Evolutionary conservation across 1,284 basidiomycete species (phyloP).

Genomic region (Tremellales sp.): DNA sequence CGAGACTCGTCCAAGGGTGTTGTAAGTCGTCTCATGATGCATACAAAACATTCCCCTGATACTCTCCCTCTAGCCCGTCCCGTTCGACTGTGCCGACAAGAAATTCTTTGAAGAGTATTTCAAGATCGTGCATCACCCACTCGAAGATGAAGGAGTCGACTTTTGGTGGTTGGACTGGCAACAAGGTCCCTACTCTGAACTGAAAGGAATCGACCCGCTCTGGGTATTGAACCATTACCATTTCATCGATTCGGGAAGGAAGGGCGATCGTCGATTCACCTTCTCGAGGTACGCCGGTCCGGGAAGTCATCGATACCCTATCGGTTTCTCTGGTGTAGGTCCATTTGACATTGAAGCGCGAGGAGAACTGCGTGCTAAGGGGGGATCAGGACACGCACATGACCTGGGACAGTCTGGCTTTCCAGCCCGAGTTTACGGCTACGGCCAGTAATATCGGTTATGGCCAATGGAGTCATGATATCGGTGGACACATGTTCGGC

Average conservation of each 20-base stretch:
- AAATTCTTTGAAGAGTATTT: slow-evolving; percentile 22
- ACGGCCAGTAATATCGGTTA: slow-evolving; percentile 21
- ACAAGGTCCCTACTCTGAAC: slow-evolving; percentile 14
- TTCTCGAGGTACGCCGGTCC: slow-evolving; percentile 25
- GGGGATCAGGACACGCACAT: slow-evolving; percentile 20
- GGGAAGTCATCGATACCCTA: slow-evolving; percentile 24
- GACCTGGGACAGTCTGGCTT: slow-evolving; percentile 21
- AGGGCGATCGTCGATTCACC: slow-evolving; percentile 12
- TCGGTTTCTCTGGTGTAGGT: slow-evolving; percentile 25
- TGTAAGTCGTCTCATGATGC: neutral
- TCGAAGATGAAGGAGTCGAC: slow-evolving; percentile 27
- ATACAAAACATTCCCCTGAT: neutral
- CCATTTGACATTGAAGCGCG: too few relatives aligned
- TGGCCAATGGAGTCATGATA: slow-evolving; percentile 26
- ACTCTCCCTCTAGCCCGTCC: slow-evolving; percentile 9
- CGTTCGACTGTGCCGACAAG: slow-evolving; percentile 18
- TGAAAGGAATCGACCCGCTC: slow-evolving; percentile 21
- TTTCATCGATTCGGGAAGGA: slow-evolving; percentile 17
- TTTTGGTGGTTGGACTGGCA: slow-evolving; percentile 34
- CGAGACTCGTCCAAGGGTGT: slow-evolving; percentile 10
- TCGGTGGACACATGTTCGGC: slow-evolving; percentile 23
- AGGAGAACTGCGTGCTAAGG: too few relatives aligned
- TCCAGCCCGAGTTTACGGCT: slow-evolving; percentile 27
- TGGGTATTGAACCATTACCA: slow-evolving; percentile 27
- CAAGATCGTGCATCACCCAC: slow-evolving; percentile 14